Conservation (phyloP, 2,329 filamentous ascomycete species). For the Akanthomyces dipterigenus region DNA sequence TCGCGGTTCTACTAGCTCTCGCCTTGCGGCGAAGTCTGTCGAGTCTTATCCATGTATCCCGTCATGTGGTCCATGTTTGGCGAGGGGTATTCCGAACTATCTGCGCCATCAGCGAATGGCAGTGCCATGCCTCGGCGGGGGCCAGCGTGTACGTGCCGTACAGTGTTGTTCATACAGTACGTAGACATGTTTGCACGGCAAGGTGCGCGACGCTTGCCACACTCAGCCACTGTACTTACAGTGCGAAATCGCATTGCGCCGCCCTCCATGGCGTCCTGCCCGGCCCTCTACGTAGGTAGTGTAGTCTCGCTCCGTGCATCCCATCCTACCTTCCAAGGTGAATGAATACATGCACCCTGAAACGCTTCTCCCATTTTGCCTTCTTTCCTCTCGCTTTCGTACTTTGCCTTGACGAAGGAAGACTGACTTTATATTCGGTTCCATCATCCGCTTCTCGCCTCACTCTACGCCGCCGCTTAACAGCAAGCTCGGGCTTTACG, state of each 20-base stretch:
- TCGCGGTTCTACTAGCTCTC: background rate
- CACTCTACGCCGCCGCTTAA: background rate
- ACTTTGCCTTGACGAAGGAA: background rate
- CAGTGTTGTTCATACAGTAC: background rate
- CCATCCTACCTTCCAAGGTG: constrained; percentile 9
- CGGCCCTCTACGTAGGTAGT: background rate
- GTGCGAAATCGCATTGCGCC: background rate
- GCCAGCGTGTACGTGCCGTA: background rate
- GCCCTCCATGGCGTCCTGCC: background rate
- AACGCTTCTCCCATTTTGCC: background rate
- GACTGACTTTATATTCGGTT: background rate
- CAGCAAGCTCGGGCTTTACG: background rate
- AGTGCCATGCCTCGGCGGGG: background rate
- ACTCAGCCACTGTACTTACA: background rate
- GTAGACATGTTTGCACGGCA: background rate
- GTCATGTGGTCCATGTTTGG: constrained; percentile 7
- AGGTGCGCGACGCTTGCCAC: background rate
- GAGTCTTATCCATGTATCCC: constrained; percentile 11
- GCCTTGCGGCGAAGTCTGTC: background rate
- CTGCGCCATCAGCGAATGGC: background rate
- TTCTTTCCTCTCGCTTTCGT: background rate
- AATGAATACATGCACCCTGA: constrained; percentile 3
- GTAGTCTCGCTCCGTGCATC: background rate
- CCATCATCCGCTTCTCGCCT: background rate
- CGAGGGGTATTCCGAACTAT: constrained; percentile 6